Evolutionary conservation across 805 yeast genomes (phyloP).

Genomic region (Barnettozyma populi): DNA sequence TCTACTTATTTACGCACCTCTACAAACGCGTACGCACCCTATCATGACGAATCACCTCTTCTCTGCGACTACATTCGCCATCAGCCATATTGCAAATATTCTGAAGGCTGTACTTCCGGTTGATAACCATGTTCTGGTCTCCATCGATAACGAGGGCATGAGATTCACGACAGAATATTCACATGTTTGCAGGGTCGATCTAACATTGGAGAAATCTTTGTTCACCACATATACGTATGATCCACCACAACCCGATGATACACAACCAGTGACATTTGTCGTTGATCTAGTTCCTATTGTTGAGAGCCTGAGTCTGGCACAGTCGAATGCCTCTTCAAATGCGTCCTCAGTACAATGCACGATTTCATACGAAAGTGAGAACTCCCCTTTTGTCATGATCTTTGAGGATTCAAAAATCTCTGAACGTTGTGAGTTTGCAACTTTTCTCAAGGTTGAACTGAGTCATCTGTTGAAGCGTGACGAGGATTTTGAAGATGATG

Average conservation of each 20-base stretch:
- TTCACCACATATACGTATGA: slow-evolving; percentile 30
- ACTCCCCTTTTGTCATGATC: slow-evolving; percentile 48
- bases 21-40: neutral
- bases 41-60: slow-evolving; percentile 20
- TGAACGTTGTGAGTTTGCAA: slow-evolving; percentile 53
- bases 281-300: slow-evolving; percentile 42
- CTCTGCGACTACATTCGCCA: slow-evolving; percentile 41
- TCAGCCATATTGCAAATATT: slow-evolving; percentile 42
- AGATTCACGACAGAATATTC: slow-evolving; percentile 44
- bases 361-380: slow-evolving; percentile 42
- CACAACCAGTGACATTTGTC: slow-evolving; percentile 28
- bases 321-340: slow-evolving; percentile 21
- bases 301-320: slow-evolving; percentile 43
- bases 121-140: slow-evolving; percentile 35
- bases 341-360: slow-evolving; percentile 37
- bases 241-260: neutral
- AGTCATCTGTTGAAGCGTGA: slow-evolving; percentile 23
- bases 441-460: slow-evolving; percentile 30
- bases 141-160: slow-evolving; percentile 45
- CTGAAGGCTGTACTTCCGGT: slow-evolving; percentile 38
- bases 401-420: slow-evolving; percentile 50
- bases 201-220: slow-evolving; percentile 32
- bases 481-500: slow-evolving; percentile 32
- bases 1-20: no score
- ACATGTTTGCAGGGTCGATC: slow-evolving; percentile 32